These are phyloP conservation scores for Colletotrichum camelliae DNA, from an alignment of 2,329 filamentous ascomycete species.

Conservation along the genomic window DNA sequence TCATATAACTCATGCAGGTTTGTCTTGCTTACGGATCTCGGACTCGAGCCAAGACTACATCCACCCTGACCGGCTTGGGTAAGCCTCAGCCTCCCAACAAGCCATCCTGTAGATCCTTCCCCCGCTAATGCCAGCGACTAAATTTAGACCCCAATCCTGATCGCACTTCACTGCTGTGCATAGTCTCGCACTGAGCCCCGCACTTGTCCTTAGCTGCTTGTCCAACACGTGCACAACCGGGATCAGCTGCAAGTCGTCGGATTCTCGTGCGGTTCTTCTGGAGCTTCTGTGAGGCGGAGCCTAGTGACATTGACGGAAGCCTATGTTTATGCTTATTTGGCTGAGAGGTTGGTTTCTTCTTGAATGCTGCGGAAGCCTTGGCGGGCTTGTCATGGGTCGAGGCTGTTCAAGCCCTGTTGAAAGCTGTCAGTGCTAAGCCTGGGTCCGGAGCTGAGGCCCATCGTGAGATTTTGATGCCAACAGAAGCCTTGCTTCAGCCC, in stretches of 20 bases:
- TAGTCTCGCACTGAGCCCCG: neutral
- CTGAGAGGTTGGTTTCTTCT: neutral
- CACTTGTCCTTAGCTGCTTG: neutral
- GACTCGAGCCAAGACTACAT: neutral
- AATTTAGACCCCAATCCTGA: neutral
- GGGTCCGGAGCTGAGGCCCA: neutral
- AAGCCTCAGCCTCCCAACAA: neutral
- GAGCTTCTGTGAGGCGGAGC: neutral
- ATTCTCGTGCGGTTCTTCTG: neutral
- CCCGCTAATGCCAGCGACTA: neutral
- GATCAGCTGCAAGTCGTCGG: neutral
- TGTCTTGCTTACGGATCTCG: neutral
- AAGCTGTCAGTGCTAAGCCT: neutral
- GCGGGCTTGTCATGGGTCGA: neutral
- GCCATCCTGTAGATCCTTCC: neutral
- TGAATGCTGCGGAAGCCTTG: neutral
- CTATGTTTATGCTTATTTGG: neutral
- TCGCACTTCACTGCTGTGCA: neutral
- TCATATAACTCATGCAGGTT: neutral
- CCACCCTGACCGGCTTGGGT: neutral
- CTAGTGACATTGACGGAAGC: neutral
- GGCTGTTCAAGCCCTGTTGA: neutral
- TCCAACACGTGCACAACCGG: neutral
- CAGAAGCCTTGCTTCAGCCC: neutral
- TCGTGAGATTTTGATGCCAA: neutral